phyloP scores from a whole-genome alignment of 2,329 filamentous ascomycete genomes.

The Daldinia sp. region DNA sequence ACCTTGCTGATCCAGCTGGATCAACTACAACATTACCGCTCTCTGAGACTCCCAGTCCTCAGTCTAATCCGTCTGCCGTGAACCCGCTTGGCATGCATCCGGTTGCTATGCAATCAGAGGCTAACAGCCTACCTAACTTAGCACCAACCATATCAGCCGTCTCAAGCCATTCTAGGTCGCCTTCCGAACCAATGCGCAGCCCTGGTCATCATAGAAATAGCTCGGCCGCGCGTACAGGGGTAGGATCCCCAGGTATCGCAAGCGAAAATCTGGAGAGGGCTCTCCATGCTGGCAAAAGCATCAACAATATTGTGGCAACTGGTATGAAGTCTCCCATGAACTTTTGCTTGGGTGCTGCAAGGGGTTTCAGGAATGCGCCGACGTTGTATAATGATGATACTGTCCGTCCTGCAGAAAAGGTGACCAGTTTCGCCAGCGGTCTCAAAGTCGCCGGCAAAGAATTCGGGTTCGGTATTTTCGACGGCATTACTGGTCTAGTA shows the following conservation, averaged over 20 bases:
- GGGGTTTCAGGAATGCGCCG: conserved; percentile 88
- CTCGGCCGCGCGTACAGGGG: conserved; percentile 11
- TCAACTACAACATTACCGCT: conserved; percentile 20
- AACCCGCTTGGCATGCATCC: conserved; percentile 23
- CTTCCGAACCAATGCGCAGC: conserved; percentile 21
- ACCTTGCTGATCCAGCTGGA: conserved; percentile 4
- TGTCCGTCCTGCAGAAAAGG: conserved; percentile 78
- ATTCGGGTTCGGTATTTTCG: conserved; percentile 79
- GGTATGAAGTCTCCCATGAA: conserved; percentile 84
- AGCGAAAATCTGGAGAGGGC: conserved; percentile 63
- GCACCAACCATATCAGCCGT: conserved; percentile 18
- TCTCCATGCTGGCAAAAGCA: conserved; percentile 70
- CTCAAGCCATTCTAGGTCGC: conserved; percentile 21
- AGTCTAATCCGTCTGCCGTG: conserved; percentile 25
- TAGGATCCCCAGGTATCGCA: conserved; percentile 35
- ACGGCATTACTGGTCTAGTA: conserved; percentile 81
- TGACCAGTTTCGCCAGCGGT: conserved; percentile 79
- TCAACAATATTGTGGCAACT: conserved; percentile 77
- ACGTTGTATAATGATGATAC: conserved; percentile 85
- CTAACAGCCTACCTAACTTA: conserved; percentile 24
- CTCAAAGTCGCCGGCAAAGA: conserved; percentile 81
- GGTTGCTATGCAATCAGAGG: conserved; percentile 6
- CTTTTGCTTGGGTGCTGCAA: conserved; percentile 81
- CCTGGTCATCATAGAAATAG: conserved; percentile 16
- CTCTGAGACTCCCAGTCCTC: conserved; percentile 27